Evolutionary conservation across 768 basidiomycete species (phyloP), one percentile per base, ranked within the genome.

Genomic region (Leucosporidium yakuticum): DNA sequence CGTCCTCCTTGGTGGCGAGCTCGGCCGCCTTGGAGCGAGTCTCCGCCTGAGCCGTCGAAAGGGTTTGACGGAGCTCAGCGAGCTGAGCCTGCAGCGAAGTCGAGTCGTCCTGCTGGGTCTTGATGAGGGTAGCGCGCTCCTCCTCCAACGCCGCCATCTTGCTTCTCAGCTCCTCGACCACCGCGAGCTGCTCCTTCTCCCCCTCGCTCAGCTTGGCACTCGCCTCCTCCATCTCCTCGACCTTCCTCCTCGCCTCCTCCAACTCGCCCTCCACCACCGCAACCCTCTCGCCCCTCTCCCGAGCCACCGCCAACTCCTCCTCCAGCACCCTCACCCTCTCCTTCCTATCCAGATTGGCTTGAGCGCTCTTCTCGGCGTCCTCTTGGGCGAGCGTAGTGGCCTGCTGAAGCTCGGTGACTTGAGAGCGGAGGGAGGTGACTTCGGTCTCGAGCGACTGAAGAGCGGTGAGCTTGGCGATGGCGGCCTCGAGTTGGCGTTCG

Each of bases 351-450:
- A 82, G 81, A 29, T n/a, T 54, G 11, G 32, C 51, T 9, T 23
- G 31, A 9, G 56, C 50, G 4, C 49, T 21, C 44, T 63, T 50
- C 21, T 65, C 64, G 29, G 54, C 67, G 34, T 70, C 72, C 34
- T 47, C 31, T 27, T 31, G 39, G 0, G 60, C 61, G 51, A 62
- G 64, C 4, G 34, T 21, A 3, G 64, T 36, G 2, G 64, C 49
- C 0, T 53, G 48, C 23, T 63, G 58, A 0, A 60, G 62, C 12
- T 63, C 84, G 15, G 88, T 78, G 47, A 84, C 82, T 73, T 94
- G 90, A 11, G 84, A 87, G 0, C 86, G 83, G 74, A 95, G 91
- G 0, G 88, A 84, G 53, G 91, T 88, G 47, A 95, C 79, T 70
- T 92, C 85, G 25, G 86, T 83, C 32, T 88, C 84, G 1, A 57